phyloP scores from a whole-genome alignment of 2,329 filamentous ascomycete species.

The Verticillium isaacii region DNA sequence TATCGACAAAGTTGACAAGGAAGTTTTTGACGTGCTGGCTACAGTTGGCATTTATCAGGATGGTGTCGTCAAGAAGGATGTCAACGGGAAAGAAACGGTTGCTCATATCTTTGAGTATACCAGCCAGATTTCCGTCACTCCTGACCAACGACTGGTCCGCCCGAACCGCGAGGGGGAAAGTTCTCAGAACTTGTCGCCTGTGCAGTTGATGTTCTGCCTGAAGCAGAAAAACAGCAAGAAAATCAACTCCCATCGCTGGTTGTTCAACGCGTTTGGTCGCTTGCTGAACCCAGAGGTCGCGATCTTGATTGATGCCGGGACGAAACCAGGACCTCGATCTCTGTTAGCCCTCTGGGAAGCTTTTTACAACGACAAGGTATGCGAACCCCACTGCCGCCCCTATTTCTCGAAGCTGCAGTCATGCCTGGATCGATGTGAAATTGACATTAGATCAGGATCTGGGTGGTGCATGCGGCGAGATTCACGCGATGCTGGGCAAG shows the following conservation, averaged over 20 bases:
- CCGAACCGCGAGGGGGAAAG: conserved; percentile 65
- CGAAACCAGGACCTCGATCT: conserved; percentile 81
- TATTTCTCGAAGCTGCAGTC: too few species aligned
- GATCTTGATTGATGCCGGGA: conserved; percentile 83
- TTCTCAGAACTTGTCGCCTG: conserved; percentile 69
- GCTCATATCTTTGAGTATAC: conserved; percentile 92
- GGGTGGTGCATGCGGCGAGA: conserved; percentile 86
- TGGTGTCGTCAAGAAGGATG: conserved; percentile 87
- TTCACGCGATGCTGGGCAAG: conserved; percentile 82
- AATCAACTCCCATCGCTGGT: conserved; percentile 90
- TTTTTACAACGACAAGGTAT: conserved; percentile 82
- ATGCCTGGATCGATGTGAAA: background rate
- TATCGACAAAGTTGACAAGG: conserved; percentile 86
- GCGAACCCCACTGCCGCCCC: background rate
- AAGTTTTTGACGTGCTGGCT: conserved; percentile 75
- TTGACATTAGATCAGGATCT: conserved; percentile 46
- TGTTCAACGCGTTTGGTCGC: conserved; percentile 84
- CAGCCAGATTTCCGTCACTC: conserved; percentile 80
- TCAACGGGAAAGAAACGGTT: conserved; percentile 81
- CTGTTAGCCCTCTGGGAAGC: conserved; percentile 81
- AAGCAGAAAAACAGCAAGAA: conserved; percentile 95
- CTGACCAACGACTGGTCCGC: conserved; percentile 80
- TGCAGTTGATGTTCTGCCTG: conserved; percentile 91
- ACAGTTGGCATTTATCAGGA: conserved; percentile 87
- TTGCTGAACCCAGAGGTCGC: conserved; percentile 85